A percentile compares a stretch with the other conserved stretches of the same genome.
Conservation (phyloP, 768 basidiomycete species). For the Pleurotus tuber-regium region DNA sequence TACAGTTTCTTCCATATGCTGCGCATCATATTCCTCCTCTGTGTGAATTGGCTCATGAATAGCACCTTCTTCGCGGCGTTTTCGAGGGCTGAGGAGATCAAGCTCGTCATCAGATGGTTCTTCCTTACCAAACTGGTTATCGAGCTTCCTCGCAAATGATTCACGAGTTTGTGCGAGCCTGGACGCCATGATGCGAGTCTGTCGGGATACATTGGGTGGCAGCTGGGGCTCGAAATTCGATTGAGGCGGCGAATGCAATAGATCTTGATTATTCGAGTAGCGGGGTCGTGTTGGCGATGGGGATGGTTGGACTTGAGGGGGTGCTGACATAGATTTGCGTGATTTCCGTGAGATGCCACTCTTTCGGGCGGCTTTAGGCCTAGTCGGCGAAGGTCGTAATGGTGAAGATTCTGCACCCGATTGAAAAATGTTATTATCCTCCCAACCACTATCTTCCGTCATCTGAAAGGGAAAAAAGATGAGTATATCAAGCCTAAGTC, state of each 20-base stretch:
- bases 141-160: neutral
- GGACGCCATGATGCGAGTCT: slow-evolving; percentile 21
- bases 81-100: slow-evolving; percentile 13
- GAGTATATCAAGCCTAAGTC: slow-evolving; percentile 1
- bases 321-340: slow-evolving; percentile 72
- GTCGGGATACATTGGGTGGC: slow-evolving; percentile 31
- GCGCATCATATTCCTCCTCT: slow-evolving; percentile 19
- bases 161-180: slow-evolving; percentile 15
- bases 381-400: slow-evolving; percentile 54
- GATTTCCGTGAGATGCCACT: slow-evolving; percentile 44
- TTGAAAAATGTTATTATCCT: slow-evolving; percentile 88
- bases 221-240: slow-evolving; percentile 56
- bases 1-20: slow-evolving; percentile 11
- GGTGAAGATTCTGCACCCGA: slow-evolving; percentile 87
- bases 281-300: slow-evolving; percentile 36
- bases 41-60: slow-evolving; percentile 15
- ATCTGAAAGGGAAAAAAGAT: slow-evolving; percentile 15
- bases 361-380: slow-evolving; percentile 40
- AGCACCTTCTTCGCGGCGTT: slow-evolving; percentile 14
- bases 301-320: slow-evolving; percentile 50
- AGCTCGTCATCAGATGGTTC: slow-evolving; percentile 23
- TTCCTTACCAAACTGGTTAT: slow-evolving; percentile 10
- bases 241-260: slow-evolving; percentile 45
- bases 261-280: slow-evolving; percentile 17
- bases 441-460: slow-evolving; percentile 80